Conservation (phyloP, 2,329 filamentous ascomycete genomes). For the Setomelanomma holmii region DNA sequence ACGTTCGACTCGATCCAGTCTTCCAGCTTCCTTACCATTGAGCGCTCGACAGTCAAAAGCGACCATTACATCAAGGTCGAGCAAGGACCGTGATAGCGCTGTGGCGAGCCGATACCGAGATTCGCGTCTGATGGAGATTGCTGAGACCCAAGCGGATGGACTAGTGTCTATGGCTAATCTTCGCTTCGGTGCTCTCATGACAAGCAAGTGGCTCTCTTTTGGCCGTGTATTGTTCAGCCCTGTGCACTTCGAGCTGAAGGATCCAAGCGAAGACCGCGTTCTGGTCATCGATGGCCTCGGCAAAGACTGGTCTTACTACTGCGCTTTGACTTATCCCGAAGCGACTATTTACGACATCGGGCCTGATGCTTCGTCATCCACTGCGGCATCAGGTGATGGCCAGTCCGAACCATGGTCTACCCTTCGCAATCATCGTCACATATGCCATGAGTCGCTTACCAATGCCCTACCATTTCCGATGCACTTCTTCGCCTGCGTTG, state of each 20-base stretch:
- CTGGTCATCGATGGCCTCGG: constrained; percentile 83
- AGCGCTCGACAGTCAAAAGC: constrained; percentile 43
- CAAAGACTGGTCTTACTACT: constrained; percentile 91
- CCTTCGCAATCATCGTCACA: constrained; percentile 74
- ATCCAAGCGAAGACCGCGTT: constrained; percentile 67
- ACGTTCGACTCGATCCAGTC: constrained; percentile 44
- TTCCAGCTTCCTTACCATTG: constrained; percentile 37
- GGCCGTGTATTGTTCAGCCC: constrained; percentile 85
- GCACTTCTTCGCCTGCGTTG: constrained; percentile 77
- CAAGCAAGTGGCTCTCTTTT: constrained; percentile 87
- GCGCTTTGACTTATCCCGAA: constrained; percentile 77
- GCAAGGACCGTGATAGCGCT: constrained; percentile 44
- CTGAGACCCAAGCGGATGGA: constrained; percentile 48
- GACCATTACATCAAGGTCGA: constrained; percentile 38
- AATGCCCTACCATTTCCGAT: constrained; percentile 77
- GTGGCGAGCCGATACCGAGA: constrained; percentile 55
- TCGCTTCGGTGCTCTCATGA: constrained; percentile 80
- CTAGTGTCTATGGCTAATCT: constrained; percentile 71
- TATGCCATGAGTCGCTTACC: constrained; percentile 69
- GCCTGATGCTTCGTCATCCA: constrained; percentile 33
- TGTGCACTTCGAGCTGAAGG: constrained; percentile 72
- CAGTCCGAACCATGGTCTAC: constrained; percentile 44
- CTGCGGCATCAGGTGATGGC: constrained; percentile 14
- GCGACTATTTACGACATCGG: constrained; percentile 78
- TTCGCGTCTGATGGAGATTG: constrained; percentile 62